Base-by-base conservation (phyloP, 1,284 basidiomycete genomes). In the Wolfiporia cocos region DNA sequence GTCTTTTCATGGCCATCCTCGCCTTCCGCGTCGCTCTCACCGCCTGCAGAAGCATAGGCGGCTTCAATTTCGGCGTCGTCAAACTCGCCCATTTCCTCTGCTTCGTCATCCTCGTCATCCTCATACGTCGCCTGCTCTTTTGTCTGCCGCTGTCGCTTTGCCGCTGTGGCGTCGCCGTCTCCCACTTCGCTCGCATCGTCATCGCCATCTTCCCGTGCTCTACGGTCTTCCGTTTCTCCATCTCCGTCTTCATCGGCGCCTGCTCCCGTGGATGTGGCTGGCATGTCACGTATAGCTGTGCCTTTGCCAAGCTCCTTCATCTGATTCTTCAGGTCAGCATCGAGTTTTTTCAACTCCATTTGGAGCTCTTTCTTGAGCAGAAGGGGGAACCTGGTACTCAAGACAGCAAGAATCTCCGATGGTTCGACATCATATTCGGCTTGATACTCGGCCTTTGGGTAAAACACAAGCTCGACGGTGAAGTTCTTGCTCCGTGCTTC, bases 351-450 rank as follows among this genome's bases (percentile, higher is more conserved):
- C 71, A 98, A 78, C 69, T 98, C 95, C 34, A 71, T 65, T 46
- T 81, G 69, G 55, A 98, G 86, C 64, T 96, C 92, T 63, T 85
- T 90, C 65, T 86, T 92, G 53, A 99, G 69, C 29, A 75, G 76
- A n/a, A 79, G 68, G 4, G 92, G 87, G 65, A 99, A 97, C 39
- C 76, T 83, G 49, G 75, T 73, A 12, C 76, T 77, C 49, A 99
- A 83, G 9, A 78, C 74, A 15, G 74, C 67, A 38, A 96, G 73
- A 46, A 99, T 81, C 56, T 94, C 86, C 20, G 69, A 57, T 1
- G 83, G 75, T 26, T 76, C 74, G 33, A 94, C 76, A 53, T 88
- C 84, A 67, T 98, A 92, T 65, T 97, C 95, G 32, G 81, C 70
- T 40, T 68, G 63, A 64, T 95, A 98, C 60, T 99, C 94, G 32